Evolutionary conservation across 768 basidiomycete species (phyloP).

Genomic region (Amanita phalloides): DNA sequence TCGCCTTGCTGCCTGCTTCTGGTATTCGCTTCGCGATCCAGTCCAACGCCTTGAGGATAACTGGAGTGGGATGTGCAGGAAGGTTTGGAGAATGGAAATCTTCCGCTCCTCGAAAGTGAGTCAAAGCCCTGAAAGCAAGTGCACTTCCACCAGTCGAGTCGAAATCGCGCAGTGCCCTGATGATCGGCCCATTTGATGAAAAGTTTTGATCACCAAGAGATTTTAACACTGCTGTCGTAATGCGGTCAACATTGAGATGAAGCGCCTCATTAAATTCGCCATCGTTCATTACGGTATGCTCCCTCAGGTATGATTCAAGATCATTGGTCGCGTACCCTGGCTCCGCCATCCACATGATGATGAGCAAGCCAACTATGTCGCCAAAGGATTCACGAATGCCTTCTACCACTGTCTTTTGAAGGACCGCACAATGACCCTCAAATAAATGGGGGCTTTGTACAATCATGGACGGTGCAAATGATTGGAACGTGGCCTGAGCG

Average conservation of each 20-base stretch:
- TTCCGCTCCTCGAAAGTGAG: conserved; percentile 35
- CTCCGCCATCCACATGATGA: conserved; percentile 35
- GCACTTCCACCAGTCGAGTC: conserved; percentile 25
- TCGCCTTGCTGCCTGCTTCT: conserved; percentile 36
- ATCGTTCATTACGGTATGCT: conserved; percentile 19
- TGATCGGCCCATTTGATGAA: conserved; percentile 38
- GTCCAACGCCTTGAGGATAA: conserved; percentile 41
- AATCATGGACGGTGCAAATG: conserved; percentile 60
- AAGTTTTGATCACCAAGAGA: conserved; percentile 62
- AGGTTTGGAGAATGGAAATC: conserved; percentile 50
- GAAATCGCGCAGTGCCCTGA: conserved; percentile 26
- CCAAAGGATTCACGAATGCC: conserved; percentile 58
- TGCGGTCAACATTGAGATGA: conserved; percentile 34
- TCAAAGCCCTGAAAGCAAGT: conserved; percentile 38
- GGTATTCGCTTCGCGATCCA: conserved; percentile 44
- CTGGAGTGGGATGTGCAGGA: conserved; percentile 41
- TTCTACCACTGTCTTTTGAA: conserved; percentile 35
- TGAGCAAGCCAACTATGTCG: conserved; percentile 54
- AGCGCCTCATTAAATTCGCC: conserved; percentile 23
- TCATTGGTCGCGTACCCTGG: conserved; percentile 13
- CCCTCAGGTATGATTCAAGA: conserved; percentile 24
- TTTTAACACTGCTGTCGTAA: conserved; percentile 49
- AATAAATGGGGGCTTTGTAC: conserved; percentile 22
- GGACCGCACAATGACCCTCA: conserved; percentile 48
- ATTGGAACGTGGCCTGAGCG: conserved; percentile 53